These are phyloP conservation scores for Pistacia vera DNA, from an alignment of 345 rosid species.

Conservation along the genomic window DNA sequence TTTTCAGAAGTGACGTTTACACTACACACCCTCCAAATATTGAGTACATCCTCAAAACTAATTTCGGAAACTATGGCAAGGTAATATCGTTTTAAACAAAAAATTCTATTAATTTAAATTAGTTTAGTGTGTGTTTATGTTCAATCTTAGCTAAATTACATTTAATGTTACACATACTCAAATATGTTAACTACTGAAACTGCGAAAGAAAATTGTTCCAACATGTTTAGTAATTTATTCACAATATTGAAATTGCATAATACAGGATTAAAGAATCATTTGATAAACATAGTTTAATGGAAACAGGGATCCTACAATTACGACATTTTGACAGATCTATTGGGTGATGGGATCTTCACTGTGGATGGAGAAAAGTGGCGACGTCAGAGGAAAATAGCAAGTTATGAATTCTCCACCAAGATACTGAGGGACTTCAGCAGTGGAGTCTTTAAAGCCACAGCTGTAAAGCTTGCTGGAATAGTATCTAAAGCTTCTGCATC, in stretches of 20 bases:
- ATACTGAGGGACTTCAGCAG: constrained; percentile 35
- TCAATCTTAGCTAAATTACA: too few species aligned
- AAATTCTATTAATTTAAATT: too few species aligned
- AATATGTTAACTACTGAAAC: too few species aligned
- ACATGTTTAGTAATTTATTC: too few species aligned
- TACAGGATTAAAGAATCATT: too few species aligned
- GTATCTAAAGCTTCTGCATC: constrained; percentile 24
- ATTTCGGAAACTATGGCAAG: constrained; percentile 35
- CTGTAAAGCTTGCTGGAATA: constrained; percentile 28
- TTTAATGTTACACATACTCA: too few species aligned
- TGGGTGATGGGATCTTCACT: constrained; percentile 45
- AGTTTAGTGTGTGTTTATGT: too few species aligned
- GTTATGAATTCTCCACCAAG: constrained; percentile 37
- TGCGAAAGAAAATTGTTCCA: too few species aligned
- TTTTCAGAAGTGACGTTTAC: constrained; percentile 12
- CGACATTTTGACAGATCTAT: constrained; percentile 21
- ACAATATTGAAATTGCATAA: too few species aligned
- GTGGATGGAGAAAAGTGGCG: constrained; percentile 51
- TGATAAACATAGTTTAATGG: not conserved
- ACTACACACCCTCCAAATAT: constrained; percentile 30
- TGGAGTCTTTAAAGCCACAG: constrained; percentile 30
- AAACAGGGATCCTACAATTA: constrained; percentile 18
- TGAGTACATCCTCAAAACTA: constrained; percentile 37
- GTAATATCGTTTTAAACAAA: not conserved
- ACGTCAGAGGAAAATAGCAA: constrained; percentile 37